phyloP scores from a whole-genome alignment of 2,329 filamentous ascomycete species.

The Trichoderma sp. region DNA sequence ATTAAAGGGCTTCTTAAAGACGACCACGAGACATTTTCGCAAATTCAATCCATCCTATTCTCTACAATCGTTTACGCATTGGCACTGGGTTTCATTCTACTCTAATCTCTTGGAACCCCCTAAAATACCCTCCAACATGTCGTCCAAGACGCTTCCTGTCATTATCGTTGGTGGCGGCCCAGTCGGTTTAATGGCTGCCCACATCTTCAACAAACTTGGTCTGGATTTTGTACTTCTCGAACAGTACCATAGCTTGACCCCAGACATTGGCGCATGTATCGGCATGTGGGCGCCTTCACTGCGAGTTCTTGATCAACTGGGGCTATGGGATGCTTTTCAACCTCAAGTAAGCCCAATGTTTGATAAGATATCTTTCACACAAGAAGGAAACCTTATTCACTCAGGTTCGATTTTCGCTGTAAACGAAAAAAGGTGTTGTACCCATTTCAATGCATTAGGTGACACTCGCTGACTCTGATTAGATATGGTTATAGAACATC shows the following conservation, averaged over 20 bases:
- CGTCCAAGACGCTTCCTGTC: constrained; percentile 11
- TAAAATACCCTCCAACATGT: neutral
- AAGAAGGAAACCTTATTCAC: neutral
- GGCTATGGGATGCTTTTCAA: constrained; percentile 21
- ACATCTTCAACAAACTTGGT: constrained; percentile 39
- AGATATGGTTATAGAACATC: neutral
- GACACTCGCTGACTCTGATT: neutral
- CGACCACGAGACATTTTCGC: neutral
- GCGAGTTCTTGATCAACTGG: constrained; percentile 27
- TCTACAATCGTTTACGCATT: neutral
- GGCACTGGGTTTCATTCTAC: neutral
- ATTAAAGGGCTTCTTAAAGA: neutral
- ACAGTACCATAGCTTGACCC: neutral
- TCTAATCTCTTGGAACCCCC: neutral
- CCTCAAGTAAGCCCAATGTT: neutral
- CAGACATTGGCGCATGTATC: constrained; percentile 8
- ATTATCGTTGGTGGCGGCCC: constrained; percentile 42
- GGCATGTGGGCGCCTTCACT: neutral
- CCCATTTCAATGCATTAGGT: neutral
- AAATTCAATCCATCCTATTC: neutral
- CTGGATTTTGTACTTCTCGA: constrained; percentile 41
- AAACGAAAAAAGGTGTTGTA: neutral
- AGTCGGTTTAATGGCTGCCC: constrained; percentile 38
- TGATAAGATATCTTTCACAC: neutral
- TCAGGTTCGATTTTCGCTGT: neutral